Percentiles rank a stretch among this genome's conserved stretches.
These are phyloP conservation scores for Dendrocalamus latiflorus DNA, from an alignment of 202 grass and related monocot species.

Conservation along the genomic window DNA sequence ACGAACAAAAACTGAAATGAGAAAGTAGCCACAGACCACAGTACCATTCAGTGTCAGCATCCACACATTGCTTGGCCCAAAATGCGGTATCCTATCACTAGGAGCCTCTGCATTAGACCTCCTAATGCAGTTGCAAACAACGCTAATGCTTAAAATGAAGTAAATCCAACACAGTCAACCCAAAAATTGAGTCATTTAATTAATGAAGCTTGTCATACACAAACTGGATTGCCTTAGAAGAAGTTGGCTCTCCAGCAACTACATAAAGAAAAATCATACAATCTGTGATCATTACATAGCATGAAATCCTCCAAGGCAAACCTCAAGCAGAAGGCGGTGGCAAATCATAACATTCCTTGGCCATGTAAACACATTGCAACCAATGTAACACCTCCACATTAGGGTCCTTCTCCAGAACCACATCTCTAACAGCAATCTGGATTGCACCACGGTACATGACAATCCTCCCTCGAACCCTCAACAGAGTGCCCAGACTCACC, in stretches of 20 bases:
- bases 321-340: no score
- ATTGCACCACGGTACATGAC: constrained; percentile 39
- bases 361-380: no score
- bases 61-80: neutral
- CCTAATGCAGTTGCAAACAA: constrained; percentile 10
- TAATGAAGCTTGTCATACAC: neutral
- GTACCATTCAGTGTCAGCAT: no score
- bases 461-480: constrained; percentile 69
- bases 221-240: neutral
- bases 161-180: neutral
- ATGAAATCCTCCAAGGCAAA: constrained; percentile 2
- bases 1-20: no score
- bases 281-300: neutral
- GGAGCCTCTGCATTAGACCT: neutral
- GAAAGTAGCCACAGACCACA: no score
- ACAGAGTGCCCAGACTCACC: constrained; percentile 38
- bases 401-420: constrained; percentile 63
- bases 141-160: neutral
- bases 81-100: neutral
- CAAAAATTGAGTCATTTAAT: neutral
- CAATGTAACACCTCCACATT: no score
- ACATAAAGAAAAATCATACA: no score
- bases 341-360: no score
- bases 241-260: neutral
- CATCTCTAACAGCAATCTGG: constrained; percentile 62